Percentiles rank a stretch among this genome's conserved stretches.
Conservation (phyloP, 495 filamentous ascomycete genomes). For the Penicillium coprophilum region DNA sequence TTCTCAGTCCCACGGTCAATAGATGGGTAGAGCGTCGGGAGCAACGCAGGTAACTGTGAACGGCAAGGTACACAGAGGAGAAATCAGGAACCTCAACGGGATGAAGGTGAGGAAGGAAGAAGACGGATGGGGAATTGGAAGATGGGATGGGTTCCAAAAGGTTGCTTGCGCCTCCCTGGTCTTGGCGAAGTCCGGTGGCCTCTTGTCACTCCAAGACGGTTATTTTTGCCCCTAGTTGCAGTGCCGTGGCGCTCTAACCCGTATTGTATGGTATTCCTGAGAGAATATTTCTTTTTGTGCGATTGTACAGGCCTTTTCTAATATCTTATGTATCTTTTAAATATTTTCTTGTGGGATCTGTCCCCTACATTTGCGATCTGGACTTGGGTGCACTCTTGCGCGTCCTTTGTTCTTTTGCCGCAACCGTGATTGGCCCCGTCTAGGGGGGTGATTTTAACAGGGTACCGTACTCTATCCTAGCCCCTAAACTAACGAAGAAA, state of each 20-base stretch:
- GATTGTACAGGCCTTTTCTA: neutral
- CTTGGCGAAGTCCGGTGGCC: slow-evolving; percentile 8
- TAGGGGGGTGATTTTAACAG: neutral
- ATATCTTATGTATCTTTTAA: no score
- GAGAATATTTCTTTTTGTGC: neutral
- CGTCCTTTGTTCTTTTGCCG: neutral
- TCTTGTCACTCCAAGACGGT: slow-evolving; percentile 30
- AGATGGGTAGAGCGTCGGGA: slow-evolving; percentile 29
- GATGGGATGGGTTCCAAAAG: slow-evolving; percentile 35
- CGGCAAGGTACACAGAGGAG: slow-evolving; percentile 28
- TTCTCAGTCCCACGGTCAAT: slow-evolving; percentile 33
- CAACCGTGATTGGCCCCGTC: neutral
- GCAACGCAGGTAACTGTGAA: slow-evolving; percentile 36
- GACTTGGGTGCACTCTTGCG: neutral
- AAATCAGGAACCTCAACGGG: slow-evolving; percentile 17
- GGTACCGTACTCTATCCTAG: slow-evolving; percentile 4
- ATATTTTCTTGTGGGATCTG: neutral
- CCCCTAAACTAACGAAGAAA: slow-evolving; percentile 4
- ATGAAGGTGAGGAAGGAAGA: slow-evolving; percentile 15
- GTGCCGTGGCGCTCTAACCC: neutral
- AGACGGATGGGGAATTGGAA: slow-evolving; percentile 26
- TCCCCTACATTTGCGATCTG: neutral
- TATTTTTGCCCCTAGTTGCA: slow-evolving; percentile 15
- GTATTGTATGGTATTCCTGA: slow-evolving; percentile 6
- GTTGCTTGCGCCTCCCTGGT: slow-evolving; percentile 24